phyloP scores from a whole-genome alignment of 805 yeast species.

The Pichia sporocuriosa region DNA sequence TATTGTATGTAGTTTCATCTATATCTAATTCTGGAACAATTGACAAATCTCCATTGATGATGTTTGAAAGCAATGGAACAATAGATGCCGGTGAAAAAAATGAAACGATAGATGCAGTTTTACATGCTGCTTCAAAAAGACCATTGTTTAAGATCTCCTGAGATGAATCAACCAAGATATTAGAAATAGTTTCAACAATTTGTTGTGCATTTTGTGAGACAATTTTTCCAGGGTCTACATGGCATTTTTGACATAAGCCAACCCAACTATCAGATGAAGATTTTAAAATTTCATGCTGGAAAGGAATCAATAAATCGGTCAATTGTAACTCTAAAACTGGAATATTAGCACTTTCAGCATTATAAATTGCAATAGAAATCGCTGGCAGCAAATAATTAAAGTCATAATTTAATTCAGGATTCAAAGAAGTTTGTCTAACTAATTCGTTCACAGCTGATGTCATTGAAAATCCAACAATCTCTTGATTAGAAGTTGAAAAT shows the following conservation, averaged over 20 bases:
- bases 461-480: conserved; percentile 37
- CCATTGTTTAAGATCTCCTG: conserved; percentile 32
- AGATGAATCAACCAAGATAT: conserved; percentile 12
- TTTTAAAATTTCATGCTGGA: conserved; percentile 37
- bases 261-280: conserved; percentile 62
- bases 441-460: conserved; percentile 35
- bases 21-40: conserved; percentile 31
- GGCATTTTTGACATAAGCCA: conserved; percentile 54
- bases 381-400: conserved; percentile 28
- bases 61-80: conserved; percentile 42
- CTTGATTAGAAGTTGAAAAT: conserved; percentile 32
- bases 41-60: conserved; percentile 39
- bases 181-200: conserved; percentile 23
- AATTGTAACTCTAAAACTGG: conserved; percentile 29
- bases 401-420: conserved; percentile 21
- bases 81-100: conserved; percentile 55
- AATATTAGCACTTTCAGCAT: conserved; percentile 16
- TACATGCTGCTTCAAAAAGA: conserved; percentile 46
- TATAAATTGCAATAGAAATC: conserved; percentile 28
- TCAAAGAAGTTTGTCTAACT: conserved; percentile 8
- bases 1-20: conserved; percentile 44
- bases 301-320: conserved; percentile 34
- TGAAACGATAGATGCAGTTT: conserved; percentile 41
- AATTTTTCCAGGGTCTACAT: conserved; percentile 57
- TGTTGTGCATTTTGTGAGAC: conserved; percentile 27